phyloP scores from a whole-genome alignment of 371 early-diverging fungal genomes.

The Saksenaea oblongispora region DNA sequence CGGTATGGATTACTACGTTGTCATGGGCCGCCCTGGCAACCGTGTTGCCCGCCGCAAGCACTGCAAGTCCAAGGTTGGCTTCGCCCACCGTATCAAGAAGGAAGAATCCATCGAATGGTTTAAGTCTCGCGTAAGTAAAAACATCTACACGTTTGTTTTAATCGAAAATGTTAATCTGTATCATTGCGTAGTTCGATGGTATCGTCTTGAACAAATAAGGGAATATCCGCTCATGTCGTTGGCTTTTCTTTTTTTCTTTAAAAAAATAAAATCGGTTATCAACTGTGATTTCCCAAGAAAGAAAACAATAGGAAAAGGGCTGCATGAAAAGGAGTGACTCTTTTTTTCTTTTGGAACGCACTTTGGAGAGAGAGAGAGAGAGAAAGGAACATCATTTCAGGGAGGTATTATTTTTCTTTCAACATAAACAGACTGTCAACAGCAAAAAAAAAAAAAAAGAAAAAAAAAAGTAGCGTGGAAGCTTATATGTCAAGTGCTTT shows the following conservation, averaged over 20 bases:
- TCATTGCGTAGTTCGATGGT: slow-evolving; percentile 75
- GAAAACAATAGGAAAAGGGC: neutral
- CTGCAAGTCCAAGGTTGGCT: slow-evolving; percentile 85
- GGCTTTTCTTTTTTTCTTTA: slow-evolving; percentile 6
- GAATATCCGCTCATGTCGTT: neutral
- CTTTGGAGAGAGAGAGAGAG: no score
- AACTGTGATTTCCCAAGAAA: neutral
- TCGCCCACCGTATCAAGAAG: slow-evolving; percentile 91
- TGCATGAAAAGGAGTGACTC: neutral
- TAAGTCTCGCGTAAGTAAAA: slow-evolving; percentile 74
- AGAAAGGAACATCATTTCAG: no score
- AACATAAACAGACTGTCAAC: no score
- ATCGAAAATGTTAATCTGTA: neutral
- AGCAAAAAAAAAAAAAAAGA: no score
- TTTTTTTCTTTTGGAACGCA: no score
- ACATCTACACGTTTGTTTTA: neutral
- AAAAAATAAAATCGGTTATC: slow-evolving; percentile 1
- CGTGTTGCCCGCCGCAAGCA: slow-evolving; percentile 97
- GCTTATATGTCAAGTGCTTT: no score
- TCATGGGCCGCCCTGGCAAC: slow-evolving; percentile 98
- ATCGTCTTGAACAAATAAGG: slow-evolving; percentile 82
- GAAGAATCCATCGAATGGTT: slow-evolving; percentile 86
- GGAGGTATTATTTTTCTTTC: no score
- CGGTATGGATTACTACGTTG: slow-evolving; percentile 98
- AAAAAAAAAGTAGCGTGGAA: no score